phyloP scores from a whole-genome alignment of 192 early-diverging fungal species.

The Coemansia sp. region DNA sequence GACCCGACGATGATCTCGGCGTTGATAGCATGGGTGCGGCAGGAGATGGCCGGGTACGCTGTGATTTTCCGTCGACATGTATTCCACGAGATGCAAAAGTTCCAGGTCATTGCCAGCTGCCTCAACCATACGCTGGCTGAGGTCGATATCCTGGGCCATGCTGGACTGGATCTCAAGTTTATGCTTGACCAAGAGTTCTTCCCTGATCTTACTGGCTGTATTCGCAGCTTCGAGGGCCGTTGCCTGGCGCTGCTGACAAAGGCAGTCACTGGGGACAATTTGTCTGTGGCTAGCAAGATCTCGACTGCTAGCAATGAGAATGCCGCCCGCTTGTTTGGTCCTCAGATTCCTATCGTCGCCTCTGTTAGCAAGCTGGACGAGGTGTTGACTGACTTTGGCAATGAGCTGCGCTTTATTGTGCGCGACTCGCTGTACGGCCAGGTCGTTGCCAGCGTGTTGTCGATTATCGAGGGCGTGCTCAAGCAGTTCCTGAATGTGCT shows the following conservation, averaged over 20 bases:
- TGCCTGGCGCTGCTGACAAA: slow-evolving; percentile 68
- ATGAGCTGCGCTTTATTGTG: slow-evolving; percentile 56
- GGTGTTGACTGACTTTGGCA: slow-evolving; percentile 52
- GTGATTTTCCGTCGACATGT: slow-evolving; percentile 89
- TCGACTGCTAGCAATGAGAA: slow-evolving; percentile 31
- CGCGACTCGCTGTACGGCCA: slow-evolving; percentile 62
- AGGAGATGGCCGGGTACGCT: slow-evolving; percentile 85
- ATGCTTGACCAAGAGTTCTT: slow-evolving; percentile 81
- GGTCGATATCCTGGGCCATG: slow-evolving; percentile 76
- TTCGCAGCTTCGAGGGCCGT: slow-evolving; percentile 69
- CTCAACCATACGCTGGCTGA: slow-evolving; percentile 77
- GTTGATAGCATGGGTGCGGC: slow-evolving; percentile 90
- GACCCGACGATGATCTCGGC: slow-evolving; percentile 96
- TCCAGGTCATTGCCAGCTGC: slow-evolving; percentile 85
- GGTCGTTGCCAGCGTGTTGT: slow-evolving; percentile 51
- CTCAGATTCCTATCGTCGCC: slow-evolving; percentile 47
- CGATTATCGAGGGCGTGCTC: slow-evolving; percentile 56
- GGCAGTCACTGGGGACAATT: slow-evolving; percentile 70
- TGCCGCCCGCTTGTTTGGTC: slow-evolving; percentile 38
- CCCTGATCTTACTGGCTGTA: slow-evolving; percentile 71
- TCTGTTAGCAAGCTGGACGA: slow-evolving; percentile 55
- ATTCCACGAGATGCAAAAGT: slow-evolving; percentile 77
- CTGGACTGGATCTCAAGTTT: slow-evolving; percentile 85
- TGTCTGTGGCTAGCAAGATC: slow-evolving; percentile 62
- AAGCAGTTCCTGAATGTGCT: slow-evolving; percentile 54